phyloP scores from a whole-genome alignment of 441 rosid genomes.

The Arabidopsis hybrid region DNA sequence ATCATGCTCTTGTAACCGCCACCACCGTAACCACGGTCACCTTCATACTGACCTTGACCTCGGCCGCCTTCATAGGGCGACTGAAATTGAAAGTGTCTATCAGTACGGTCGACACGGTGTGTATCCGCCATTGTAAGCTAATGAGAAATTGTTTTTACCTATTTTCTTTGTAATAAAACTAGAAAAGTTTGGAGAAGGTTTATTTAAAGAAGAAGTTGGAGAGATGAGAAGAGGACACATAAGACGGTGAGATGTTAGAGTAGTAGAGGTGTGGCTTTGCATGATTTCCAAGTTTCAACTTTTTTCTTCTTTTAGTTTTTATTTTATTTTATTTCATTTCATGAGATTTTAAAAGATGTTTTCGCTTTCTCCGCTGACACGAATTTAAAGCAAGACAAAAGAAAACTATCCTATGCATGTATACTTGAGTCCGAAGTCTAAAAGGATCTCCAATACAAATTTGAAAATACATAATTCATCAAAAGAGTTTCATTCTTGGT shows the following conservation, averaged over 20 bases:
- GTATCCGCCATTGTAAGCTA: conserved; percentile 57
- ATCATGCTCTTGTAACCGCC: conserved; percentile 41
- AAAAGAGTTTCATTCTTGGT: not conserved
- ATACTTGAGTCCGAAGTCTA: conserved; percentile 20
- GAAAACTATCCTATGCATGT: conserved; percentile 33
- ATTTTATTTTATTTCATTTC: not conserved
- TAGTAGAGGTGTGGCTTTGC: conserved; percentile 70
- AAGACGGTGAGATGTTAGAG: conserved; percentile 55
- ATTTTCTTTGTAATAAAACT: not conserved
- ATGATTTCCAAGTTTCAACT: conserved; percentile 81
- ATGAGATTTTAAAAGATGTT: conserved; percentile 35
- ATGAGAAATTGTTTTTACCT: not conserved
- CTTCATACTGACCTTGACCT: not conserved
- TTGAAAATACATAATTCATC: not conserved
- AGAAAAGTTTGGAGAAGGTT: conserved; percentile 10
- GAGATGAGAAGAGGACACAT: conserved; percentile 57
- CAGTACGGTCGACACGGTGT: conserved; percentile 47
- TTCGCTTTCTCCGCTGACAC: conserved; percentile 41
- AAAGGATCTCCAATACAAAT: not conserved
- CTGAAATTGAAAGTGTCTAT: conserved; percentile 58
- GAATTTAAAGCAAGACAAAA: conserved; percentile 27
- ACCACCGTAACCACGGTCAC: not conserved
- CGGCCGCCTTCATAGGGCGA: conserved; percentile 41
- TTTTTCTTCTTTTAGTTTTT: conserved; percentile 15
- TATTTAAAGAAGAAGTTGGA: conserved; percentile 44